Evolutionary conservation across 352 stramenopile species (phyloP), one percentile per base, ranked within the genome.

Genomic region (Globisporangium lucens): DNA sequence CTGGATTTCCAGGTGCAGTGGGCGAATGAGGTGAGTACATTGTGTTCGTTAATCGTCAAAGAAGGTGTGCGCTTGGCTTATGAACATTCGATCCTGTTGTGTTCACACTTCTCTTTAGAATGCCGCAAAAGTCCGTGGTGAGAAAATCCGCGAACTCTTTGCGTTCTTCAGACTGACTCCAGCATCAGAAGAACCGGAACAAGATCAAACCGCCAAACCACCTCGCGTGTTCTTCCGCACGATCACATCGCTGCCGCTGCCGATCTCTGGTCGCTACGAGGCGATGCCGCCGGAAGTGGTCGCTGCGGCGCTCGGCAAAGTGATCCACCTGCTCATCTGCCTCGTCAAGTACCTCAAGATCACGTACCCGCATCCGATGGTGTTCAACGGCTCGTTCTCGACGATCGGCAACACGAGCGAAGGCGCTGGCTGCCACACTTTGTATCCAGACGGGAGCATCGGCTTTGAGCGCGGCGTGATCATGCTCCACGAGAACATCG

Each of bases 301-400:
- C 20, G 72, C 87, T 17, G 87, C 80, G 2, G 87, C 79, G 4
- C 59, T 95, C 12, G 83, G 87, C 9, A 90, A 92, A 58, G 66
- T 91, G 4, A 91, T 93, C 63, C 87, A 95, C 61, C 47, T 95
- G 65, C 74, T 95, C 49, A 68, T 83, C 12, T 82, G 86, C 33
- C 63, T 95, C 5, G 66, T 76, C 38, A 92, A 93, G 75, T 87
- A 93, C 61, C 56, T 95, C 24, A 75, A 80, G 51, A 70, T 90
- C 63, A 76, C 80, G 55, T 92, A 89, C n/a, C 82, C 82, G 9
- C 83, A 93, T 52, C 87, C 85, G n/a, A 95, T 95, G 87, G 75
- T 84, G 13, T 90, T 89, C 69, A 93, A 93, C 64, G 83, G 87
- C n/a, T 95, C 87, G 9, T 93, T 92, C 69, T 95, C 87, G 12